Conservation (phyloP, 2,329 filamentous ascomycete genomes). For the Septoria petroselini region DNA sequence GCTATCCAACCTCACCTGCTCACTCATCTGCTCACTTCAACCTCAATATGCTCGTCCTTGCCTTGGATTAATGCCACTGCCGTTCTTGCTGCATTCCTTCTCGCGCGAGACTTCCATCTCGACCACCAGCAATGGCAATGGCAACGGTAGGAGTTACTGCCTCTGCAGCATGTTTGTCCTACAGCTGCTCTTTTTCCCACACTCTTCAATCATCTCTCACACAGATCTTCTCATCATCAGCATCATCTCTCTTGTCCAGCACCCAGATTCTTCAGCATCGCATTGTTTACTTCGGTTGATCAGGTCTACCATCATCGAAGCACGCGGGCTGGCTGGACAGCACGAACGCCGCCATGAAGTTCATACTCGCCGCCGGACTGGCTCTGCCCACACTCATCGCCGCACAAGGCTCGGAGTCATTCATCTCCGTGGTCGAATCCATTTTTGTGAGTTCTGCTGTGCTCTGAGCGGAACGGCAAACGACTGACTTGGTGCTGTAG, state of each 20-base stretch:
- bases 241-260: not conserved
- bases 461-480: no score
- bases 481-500: no score
- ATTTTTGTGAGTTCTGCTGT: not conserved
- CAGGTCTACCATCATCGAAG: not conserved
- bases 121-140: no score
- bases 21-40: no score
- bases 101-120: not conserved
- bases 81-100: not conserved
- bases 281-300: not conserved
- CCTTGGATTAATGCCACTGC: no score
- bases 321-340: not conserved
- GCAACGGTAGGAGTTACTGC: no score
- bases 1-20: no score
- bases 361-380: not conserved
- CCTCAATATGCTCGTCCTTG: no score
- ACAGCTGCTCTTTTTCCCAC: not conserved
- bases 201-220: constrained; percentile 2
- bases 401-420: not conserved
- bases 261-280: not conserved
- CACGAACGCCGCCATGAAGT: not conserved
- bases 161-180: not conserved
- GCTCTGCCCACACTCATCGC: not conserved
- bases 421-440: not conserved
- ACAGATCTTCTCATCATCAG: constrained; percentile 6